Evolutionary conservation across 805 yeast genomes (phyloP).

Genomic region (Kodamaea fukazawae): DNA sequence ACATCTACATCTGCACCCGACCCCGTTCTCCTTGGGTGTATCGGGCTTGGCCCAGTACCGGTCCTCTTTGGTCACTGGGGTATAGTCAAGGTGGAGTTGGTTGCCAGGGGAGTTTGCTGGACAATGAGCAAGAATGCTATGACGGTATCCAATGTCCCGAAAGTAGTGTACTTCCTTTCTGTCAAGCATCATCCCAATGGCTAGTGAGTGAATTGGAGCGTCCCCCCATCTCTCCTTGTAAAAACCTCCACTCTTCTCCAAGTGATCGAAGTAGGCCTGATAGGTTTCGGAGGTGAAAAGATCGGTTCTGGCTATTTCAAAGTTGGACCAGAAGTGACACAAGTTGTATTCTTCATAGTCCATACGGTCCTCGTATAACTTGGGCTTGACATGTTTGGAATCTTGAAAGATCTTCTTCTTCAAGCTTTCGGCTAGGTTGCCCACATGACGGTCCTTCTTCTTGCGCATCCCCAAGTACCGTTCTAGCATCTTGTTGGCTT

Average conservation of each 20-base stretch:
- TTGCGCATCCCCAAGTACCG: constrained; percentile 18
- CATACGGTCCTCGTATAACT: constrained; percentile 51
- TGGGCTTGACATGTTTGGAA: constrained; percentile 15
- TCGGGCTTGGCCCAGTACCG: constrained; percentile 36
- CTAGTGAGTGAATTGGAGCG: constrained; percentile 85
- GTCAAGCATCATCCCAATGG: constrained; percentile 68
- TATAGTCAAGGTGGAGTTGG: constrained; percentile 45
- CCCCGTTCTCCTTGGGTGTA: constrained; percentile 42
- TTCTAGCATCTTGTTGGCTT: constrained; percentile 25
- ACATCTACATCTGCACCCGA: constrained; percentile 87
- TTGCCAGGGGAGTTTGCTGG: constrained; percentile 54
- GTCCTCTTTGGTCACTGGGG: constrained; percentile 18
- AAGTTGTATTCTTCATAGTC: constrained; percentile 68
- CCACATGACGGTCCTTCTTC: constrained; percentile 3
- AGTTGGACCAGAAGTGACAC: constrained; percentile 90
- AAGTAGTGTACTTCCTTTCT: constrained; percentile 77
- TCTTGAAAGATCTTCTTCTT: constrained; percentile 10
- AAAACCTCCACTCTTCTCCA: constrained; percentile 74
- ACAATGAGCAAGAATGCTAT: constrained; percentile 78
- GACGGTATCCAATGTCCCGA: constrained; percentile 76
- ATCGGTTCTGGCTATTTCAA: constrained; percentile 82
- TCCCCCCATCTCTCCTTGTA: constrained; percentile 94
- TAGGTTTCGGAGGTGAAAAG: constrained; percentile 71
- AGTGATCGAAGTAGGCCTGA: constrained; percentile 54
- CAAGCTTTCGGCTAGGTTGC: background rate